Conservation (phyloP, 148 eudicot genomes). For the Limonium bicolor region DNA sequence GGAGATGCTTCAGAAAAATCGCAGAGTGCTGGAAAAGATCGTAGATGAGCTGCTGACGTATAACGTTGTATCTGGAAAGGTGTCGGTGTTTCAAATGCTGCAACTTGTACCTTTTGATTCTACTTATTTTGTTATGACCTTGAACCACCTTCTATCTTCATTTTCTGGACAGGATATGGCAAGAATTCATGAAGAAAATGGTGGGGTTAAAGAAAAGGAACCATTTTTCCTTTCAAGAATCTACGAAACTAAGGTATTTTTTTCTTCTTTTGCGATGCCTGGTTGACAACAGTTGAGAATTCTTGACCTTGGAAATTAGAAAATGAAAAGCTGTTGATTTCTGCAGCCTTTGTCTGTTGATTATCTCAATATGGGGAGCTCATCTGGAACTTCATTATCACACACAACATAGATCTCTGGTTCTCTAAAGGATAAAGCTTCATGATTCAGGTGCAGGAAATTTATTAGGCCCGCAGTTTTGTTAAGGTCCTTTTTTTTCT, state of each 20-base stretch:
- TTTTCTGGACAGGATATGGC: constrained; percentile 47
- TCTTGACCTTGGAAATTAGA: not conserved
- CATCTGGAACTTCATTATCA: constrained; percentile 21
- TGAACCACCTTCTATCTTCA: constrained; percentile 1
- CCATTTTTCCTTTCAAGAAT: constrained; percentile 60
- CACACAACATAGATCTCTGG: not conserved
- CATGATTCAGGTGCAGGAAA: not conserved
- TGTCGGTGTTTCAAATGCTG: constrained; percentile 7
- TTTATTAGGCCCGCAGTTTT: not conserved
- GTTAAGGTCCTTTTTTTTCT: no score
- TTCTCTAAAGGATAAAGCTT: not conserved
- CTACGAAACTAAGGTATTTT: constrained; percentile 40
- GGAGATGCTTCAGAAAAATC: constrained; percentile 60
- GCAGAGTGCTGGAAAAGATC: constrained; percentile 49
- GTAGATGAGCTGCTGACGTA: constrained; percentile 73
- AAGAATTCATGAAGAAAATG: constrained; percentile 42
- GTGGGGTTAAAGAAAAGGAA: constrained; percentile 56
- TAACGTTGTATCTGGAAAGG: constrained; percentile 81
- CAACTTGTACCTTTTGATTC: not conserved
- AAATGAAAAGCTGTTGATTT: constrained; percentile 3
- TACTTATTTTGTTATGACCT: not conserved
- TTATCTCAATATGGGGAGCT: constrained; percentile 33
- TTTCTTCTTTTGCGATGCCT: not conserved
- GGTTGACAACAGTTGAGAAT: not conserved
- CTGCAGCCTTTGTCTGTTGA: constrained; percentile 39